Base-by-base conservation (phyloP, 371 early-diverging fungal genomes). In the Mucor circinelloides region DNA sequence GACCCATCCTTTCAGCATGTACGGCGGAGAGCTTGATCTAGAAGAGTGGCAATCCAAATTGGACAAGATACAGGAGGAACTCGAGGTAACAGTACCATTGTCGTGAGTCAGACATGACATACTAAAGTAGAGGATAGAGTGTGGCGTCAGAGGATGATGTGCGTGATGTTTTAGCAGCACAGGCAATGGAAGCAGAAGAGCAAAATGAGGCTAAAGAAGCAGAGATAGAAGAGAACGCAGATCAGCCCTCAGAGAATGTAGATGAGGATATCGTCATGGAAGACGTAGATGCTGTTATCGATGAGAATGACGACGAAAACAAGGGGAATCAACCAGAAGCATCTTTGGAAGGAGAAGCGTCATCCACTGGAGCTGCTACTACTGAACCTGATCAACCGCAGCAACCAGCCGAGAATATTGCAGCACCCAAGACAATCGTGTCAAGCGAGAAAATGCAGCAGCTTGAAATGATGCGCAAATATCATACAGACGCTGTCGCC, bases 1-100 rank as follows among this genome's bases (percentile, higher is more conserved):
- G 19, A 91, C 94, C 0, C 96, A 96, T 57, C 99, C 98, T 6
- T 99, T 91, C 75, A 84, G 85, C 17, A 86, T 94, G 76, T 94
- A 97, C 71, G 94, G 95, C 36, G 95, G 95, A 1, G 88, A 90
- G 64, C 82, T 97, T 13, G 86, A 86, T 46, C 50, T 87, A 31
- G 82, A 80, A 56, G 82, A 85, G 31, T 94, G 95, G 80, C 87
- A 90, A 63, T 68, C 73, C 2, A 82, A 87, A 8, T 77, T 90
- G 52, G 79, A 83, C 1, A 87, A 85, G 52, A 72, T 95, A 28
- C 82, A 82, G 32, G 80, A 78, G 1, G 87, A 91, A 58, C 69
- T 96, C 40, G 86, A 84, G 64, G 93, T 89, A 58, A 52, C 17
- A 40, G 5, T 32, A 10, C 36, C 36, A 36, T n/a, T 40, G 40